A percentile compares a stretch with the other conserved stretches of the same genome.
Conservation (phyloP, 768 basidiomycete species). For the Sistotremastrum suecicum region DNA sequence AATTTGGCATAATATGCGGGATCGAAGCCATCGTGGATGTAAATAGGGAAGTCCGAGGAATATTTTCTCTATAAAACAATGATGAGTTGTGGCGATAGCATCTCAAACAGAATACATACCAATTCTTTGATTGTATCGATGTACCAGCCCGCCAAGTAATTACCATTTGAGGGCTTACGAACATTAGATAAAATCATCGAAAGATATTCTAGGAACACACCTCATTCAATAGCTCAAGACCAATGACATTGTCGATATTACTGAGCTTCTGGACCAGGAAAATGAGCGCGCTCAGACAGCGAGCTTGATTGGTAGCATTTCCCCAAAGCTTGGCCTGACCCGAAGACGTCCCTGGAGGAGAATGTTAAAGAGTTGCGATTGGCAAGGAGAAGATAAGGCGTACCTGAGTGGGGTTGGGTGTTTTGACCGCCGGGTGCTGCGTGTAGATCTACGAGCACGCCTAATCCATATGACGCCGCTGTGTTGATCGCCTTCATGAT, state of each 20-base stretch:
- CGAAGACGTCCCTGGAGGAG: conserved; percentile 22
- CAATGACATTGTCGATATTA: conserved; percentile 29
- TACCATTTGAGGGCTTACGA: conserved; percentile 22
- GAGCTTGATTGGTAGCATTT: conserved; percentile 49
- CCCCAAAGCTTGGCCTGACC: conserved; percentile 39
- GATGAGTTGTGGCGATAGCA: conserved; percentile 12
- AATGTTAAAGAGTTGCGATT: conserved; percentile 30
- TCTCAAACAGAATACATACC: conserved; percentile 31
- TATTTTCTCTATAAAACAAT: no score
- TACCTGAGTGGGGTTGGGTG: conserved; percentile 49
- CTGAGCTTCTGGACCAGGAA: conserved; percentile 18
- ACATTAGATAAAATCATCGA: no score
- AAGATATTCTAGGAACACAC: conserved; percentile 25
- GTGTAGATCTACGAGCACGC: conserved; percentile 64
- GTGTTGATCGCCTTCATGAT: conserved; percentile 44
- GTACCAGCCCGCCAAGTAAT: conserved; percentile 50
- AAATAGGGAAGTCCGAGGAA: conserved; percentile 29
- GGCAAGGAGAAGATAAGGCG: conserved; percentile 35
- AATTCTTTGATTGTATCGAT: conserved; percentile 36
- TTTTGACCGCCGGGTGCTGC: conserved; percentile 70
- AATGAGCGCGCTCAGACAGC: conserved; percentile 12
- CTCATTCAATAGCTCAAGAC: conserved; percentile 48
- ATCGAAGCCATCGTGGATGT: conserved; percentile 67
- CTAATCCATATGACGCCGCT: conserved; percentile 45
- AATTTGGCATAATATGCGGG: conserved; percentile 48